Conservation (phyloP, 2,329 filamentous ascomycete species). For the Colletotrichum musicola region DNA sequence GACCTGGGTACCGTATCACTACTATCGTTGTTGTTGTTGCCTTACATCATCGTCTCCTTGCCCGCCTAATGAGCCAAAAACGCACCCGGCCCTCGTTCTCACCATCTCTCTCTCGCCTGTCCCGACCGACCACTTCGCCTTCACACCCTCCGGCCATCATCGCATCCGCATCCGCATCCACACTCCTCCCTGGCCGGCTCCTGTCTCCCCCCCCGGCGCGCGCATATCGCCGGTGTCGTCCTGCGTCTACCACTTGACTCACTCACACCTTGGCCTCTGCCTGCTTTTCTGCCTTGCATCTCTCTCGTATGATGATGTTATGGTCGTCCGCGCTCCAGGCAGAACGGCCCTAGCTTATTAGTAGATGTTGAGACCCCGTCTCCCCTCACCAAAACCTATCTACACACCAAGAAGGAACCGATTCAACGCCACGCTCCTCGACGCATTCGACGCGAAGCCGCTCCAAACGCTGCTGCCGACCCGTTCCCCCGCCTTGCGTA, state of each 20-base stretch:
- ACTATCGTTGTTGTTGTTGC: not conserved
- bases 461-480: constrained; percentile 11
- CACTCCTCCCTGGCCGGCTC: not conserved
- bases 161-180: constrained; percentile 10
- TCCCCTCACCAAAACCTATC: not conserved
- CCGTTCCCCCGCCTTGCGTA: not conserved
- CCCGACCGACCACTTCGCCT: constrained; percentile 3
- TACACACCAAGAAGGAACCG: not conserved
- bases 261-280: constrained; percentile 36
- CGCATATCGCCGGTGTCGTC: constrained; percentile 20
- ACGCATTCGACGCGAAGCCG: constrained; percentile 1
- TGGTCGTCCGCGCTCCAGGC: constrained; percentile 23
- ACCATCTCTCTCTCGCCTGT: not conserved
- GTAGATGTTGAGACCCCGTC: constrained; percentile 28
- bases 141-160: constrained; percentile 21
- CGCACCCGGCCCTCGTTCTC: not conserved
- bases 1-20: too few species aligned
- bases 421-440: constrained; percentile 8
- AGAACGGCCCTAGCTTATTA: constrained; percentile 14
- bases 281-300: constrained; percentile 33
- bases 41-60: constrained; percentile 35
- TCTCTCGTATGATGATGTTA: constrained; percentile 29
- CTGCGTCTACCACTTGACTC: constrained; percentile 21
- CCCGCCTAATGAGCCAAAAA: constrained; percentile 4
- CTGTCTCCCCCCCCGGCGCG: not conserved